Evolutionary conservation across 257 asterid genomes (phyloP).

Genomic region (Leptodermis oblonga): DNA sequence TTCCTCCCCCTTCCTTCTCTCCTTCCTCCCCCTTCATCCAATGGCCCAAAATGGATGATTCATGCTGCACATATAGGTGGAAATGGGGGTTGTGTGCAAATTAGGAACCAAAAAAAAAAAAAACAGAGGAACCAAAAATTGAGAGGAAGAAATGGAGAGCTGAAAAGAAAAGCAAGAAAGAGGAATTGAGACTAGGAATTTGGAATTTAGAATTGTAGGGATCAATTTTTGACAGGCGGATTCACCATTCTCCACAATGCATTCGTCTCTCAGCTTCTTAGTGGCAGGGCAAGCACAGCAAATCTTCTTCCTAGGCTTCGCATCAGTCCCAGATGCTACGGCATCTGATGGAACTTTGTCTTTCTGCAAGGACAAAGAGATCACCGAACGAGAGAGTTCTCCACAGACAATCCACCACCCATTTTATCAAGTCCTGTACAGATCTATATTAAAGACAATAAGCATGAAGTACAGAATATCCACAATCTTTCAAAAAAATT

Average conservation of each 20-base stretch:
- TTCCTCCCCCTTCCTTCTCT: too few relatives aligned
- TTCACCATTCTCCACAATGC: conserved; percentile 83
- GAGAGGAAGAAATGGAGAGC: too few relatives aligned
- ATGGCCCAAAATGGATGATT: too few relatives aligned
- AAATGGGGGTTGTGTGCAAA: too few relatives aligned
- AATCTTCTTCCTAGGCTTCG: conserved; percentile 86
- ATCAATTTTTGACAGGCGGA: conserved; percentile 75
- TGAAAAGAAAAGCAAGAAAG: too few relatives aligned
- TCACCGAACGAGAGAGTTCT: conserved; percentile 36
- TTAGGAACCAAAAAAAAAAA: too few relatives aligned
- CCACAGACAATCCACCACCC: conserved; percentile 43
- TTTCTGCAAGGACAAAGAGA: conserved; percentile 33
- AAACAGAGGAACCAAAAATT: too few relatives aligned
- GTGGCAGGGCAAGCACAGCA: conserved; percentile 96
- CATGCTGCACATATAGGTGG: too few relatives aligned
- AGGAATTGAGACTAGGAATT: too few relatives aligned
- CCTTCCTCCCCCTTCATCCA: too few relatives aligned
- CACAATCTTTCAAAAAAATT: neutral
- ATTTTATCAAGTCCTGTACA: conserved; percentile 22
- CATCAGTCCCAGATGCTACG: conserved; percentile 34
- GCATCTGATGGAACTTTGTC: conserved; percentile 35
- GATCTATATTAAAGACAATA: neutral
- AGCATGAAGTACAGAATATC: neutral
- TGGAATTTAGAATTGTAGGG: too few relatives aligned
- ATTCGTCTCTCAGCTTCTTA: conserved; percentile 77